phyloP scores from a whole-genome alignment of 768 basidiomycete genomes.

The Mrakia hoshinonis region DNA sequence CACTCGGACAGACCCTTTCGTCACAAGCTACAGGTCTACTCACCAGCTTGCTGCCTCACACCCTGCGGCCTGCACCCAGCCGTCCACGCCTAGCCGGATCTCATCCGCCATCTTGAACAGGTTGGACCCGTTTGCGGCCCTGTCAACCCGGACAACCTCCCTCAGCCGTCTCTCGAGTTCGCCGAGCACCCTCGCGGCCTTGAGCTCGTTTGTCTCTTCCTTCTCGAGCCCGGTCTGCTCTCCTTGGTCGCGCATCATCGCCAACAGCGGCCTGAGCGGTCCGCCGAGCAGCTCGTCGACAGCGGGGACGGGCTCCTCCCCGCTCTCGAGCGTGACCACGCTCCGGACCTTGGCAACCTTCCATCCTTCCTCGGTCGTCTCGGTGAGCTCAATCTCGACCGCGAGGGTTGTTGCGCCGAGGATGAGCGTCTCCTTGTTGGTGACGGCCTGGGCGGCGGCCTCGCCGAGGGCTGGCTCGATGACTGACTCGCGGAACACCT shows the following conservation, averaged over 20 bases:
- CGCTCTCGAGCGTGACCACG: neutral
- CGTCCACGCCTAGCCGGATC: neutral
- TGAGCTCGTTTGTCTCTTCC: constrained; percentile 8
- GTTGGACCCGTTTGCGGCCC: neutral
- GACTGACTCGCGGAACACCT: constrained; percentile 17
- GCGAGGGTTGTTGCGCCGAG: constrained; percentile 18
- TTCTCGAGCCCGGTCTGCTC: neutral
- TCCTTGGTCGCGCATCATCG: neutral
- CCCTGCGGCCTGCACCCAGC: neutral
- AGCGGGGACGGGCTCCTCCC: neutral
- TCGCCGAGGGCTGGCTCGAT: neutral
- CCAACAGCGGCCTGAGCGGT: neutral
- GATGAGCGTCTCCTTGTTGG: constrained; percentile 13
- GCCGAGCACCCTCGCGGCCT: constrained; percentile 2
- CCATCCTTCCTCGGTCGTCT: neutral
- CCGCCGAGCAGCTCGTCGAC: constrained; percentile 4
- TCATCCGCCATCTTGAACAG: neutral
- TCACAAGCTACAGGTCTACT: neutral
- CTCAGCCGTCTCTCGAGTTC: constrained; percentile 13
- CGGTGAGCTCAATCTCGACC: constrained; percentile 19
- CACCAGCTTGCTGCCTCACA: neutral
- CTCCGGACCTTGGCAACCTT: neutral
- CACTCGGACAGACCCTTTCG: neutral
- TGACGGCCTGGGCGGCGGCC: neutral
- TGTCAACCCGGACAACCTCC: constrained; percentile 4